A percentile compares a stretch with the other conserved stretches of the same genome.
Conservation (phyloP, 2,329 filamentous ascomycete species). For the Magnaporthiopsis incrustans region DNA sequence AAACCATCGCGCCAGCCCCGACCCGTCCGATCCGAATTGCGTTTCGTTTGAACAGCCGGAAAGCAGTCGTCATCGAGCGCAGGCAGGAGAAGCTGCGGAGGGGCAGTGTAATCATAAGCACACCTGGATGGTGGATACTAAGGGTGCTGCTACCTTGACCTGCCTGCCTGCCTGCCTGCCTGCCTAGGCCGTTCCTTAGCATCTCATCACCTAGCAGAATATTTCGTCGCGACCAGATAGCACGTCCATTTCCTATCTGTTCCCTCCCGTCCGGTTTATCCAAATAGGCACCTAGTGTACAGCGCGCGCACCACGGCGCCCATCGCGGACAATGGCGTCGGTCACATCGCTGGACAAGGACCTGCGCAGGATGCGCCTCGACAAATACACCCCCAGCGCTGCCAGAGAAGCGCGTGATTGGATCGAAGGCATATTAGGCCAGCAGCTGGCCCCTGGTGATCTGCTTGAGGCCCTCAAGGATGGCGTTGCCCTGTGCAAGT, state of each 20-base stretch:
- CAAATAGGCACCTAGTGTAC: neutral
- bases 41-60: neutral
- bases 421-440: slow-evolving; percentile 76
- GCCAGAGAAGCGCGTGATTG: slow-evolving; percentile 78
- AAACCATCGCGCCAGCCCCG: neutral
- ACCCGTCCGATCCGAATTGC: neutral
- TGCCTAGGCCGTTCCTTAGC: neutral
- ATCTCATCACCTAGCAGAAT: neutral
- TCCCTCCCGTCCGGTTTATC: neutral
- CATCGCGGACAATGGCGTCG: slow-evolving; percentile 62
- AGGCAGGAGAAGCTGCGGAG: neutral
- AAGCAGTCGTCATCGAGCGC: neutral
- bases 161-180: neutral
- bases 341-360: slow-evolving; percentile 92
- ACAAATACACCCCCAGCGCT: slow-evolving; percentile 85
- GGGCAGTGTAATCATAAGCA: neutral
- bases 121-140: too few relatives aligned
- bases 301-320: too few relatives aligned
- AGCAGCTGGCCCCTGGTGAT: slow-evolving; percentile 64
- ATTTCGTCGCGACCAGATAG: neutral
- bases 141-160: neutral
- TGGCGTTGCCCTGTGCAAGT: slow-evolving; percentile 90
- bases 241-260: neutral
- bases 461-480: slow-evolving; percentile 82
- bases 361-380: slow-evolving; percentile 84